Base-by-base conservation (phyloP, 2,329 filamentous ascomycete genomes). In the Didymella sp. region DNA sequence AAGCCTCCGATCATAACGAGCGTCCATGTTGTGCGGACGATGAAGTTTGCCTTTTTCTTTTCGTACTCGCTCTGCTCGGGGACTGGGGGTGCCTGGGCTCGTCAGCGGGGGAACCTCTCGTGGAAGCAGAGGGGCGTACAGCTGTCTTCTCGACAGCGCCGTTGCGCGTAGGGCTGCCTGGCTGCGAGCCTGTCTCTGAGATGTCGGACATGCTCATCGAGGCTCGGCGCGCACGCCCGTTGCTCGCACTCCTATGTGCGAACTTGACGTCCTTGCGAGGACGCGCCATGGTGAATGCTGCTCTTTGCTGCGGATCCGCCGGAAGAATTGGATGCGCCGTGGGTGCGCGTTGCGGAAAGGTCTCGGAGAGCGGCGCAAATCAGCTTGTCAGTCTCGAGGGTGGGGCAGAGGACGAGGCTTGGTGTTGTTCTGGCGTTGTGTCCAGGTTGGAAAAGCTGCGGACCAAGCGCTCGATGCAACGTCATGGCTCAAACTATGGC, bases 31-130 rank as follows among this genome's bases (percentile, higher is more conserved):
- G 94, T 94, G 71, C 95, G 89, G 35, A 92, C 96, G 72, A 97
- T 90, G 82, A 99, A 98, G 76, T 95, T 96, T 77, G 92, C 89
- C 81, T 96, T 97, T 80, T 99, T 99, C 86, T 98, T 98, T 75
- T 98, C 92, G 77, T 96, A 97, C 61, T 97, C 95, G 67, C 86
- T 85, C 57, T 80, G 75, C 52, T 73, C 73, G 49, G 76, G 73
- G 43, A 70, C 66, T 49, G 80, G 75, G 46, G 75, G 60, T 68
- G 76, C 59, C 72, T 74, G 61, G 45, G n/a, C 37, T 28, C 13
- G 64, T 73, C 60, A 73, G 70, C 51, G 51, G 45, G 51, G 53
- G 45, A 15, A 11, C 22, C 35, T 38, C 19, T 38, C 19, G 17
- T 37, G 46, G 13, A 17, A 42, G 42, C 27, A 41, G 47, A 43